Evolutionary conservation across 2,329 filamentous ascomycete species (phyloP).

Genomic region (Sclerotinia borealis): DNA sequence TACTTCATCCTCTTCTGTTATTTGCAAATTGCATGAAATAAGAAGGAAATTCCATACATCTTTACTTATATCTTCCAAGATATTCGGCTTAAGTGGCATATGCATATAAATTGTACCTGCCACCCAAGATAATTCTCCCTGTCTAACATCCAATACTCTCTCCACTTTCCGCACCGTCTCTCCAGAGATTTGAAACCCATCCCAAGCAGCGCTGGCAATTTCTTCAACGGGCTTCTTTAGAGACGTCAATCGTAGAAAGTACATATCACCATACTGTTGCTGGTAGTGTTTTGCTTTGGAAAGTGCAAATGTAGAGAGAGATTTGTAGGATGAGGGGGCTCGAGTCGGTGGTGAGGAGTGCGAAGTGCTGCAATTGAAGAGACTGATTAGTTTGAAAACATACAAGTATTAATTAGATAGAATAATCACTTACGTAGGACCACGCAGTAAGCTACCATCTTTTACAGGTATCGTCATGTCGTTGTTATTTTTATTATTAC

Average conservation of each 20-base stretch:
- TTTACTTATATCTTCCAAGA: slow-evolving; percentile 89
- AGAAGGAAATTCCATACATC: slow-evolving; percentile 52
- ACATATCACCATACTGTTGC: slow-evolving; percentile 97
- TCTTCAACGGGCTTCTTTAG: slow-evolving; percentile 78
- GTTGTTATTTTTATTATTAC: not conserved
- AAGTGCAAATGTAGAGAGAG: slow-evolving; percentile 69
- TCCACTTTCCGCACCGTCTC: slow-evolving; percentile 73
- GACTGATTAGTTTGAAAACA: not conserved
- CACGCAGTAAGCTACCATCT: slow-evolving; percentile 8
- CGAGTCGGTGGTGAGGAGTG: slow-evolving; percentile 5
- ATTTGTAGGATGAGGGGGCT: slow-evolving; percentile 57
- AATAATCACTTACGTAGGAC: slow-evolving; percentile 3
- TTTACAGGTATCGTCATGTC: slow-evolving; percentile 2
- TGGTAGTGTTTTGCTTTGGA: slow-evolving; percentile 70
- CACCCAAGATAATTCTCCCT: slow-evolving; percentile 94
- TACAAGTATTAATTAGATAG: not conserved
- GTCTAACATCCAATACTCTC: slow-evolving; percentile 87
- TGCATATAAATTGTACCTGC: slow-evolving; percentile 95
- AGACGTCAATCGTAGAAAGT: slow-evolving; percentile 83
- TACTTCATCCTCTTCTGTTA: not conserved
- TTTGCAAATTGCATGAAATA: not conserved
- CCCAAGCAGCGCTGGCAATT: slow-evolving; percentile 70
- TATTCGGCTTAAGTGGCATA: slow-evolving; percentile 91
- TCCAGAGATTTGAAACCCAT: slow-evolving; percentile 68
- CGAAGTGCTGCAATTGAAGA: not conserved